Evolutionary conservation across 805 yeast genomes (phyloP), one percentile per base, ranked within the genome.

Genomic region (Sugiyamaella qingdaonensis): DNA sequence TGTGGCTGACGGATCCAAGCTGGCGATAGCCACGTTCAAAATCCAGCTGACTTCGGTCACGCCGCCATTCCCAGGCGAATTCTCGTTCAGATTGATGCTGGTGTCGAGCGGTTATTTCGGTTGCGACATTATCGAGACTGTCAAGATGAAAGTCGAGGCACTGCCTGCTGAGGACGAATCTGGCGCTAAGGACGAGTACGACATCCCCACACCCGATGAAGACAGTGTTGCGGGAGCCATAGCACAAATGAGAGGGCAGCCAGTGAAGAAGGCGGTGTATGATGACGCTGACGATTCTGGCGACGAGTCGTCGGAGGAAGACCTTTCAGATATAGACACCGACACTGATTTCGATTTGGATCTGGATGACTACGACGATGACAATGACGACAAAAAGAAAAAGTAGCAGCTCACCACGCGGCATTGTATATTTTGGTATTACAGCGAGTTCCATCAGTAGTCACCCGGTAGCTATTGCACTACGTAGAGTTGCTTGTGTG

Each of bases 81-180:
- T 72, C 64, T 83, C 80, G 58, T 88, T 88, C 75, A 79, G 90
- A 70, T 73, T 91, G 14, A 71, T 83, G 21, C 68, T 92, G 64
- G 81, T 82, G 64, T 84, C 86, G 52, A 78, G 86, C 50, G 82
- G 86, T 44, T 91, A 88, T 68, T 88, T 88, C 67, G 96, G 96
- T 4, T 71, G 80, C 16, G 97, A 92, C 66, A 67, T 88, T 21
- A 88, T 85, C 58, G 78, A 84, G 56, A 85, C 91, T 9, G 69
- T 88, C 46, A 72, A 73, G 21, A 78, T 91, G 84, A 74, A 78
- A n/a, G 95, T 91, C 34, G 75, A 79, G 60, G 76, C 80, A 19
- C 79, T 84, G 33, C 78, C 84, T 48, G 68, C 64, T 11, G 73
- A 68, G 2, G 69, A 64, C 2, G 48, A 45, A 71, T 4, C 18